A percentile compares a stretch with the other conserved stretches of the same genome.
Conservation (phyloP, 2,329 filamentous ascomycete species). For the Dactylellina cionopaga region DNA sequence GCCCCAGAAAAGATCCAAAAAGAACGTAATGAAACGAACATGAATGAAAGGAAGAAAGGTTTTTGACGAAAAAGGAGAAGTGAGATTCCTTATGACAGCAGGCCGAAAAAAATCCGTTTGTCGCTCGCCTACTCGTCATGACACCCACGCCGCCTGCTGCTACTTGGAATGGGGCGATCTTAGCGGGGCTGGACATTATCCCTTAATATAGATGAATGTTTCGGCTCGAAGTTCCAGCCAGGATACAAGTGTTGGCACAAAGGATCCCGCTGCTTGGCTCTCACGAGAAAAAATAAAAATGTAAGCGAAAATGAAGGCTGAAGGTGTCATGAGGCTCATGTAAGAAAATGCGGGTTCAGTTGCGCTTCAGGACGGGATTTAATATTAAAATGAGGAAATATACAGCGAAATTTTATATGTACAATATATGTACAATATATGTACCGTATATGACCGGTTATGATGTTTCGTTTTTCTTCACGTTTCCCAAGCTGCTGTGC, state of each 20-base stretch:
- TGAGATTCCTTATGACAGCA: background rate
- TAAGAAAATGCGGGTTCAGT: background rate
- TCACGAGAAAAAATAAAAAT: background rate
- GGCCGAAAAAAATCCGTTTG: background rate
- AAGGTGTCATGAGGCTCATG: conserved; percentile 2
- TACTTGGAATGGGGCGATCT: background rate
- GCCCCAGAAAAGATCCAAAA: background rate
- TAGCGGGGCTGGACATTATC: conserved; percentile 27
- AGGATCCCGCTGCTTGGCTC: conserved; percentile 23
- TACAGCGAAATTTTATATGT: background rate
- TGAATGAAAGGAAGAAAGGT: background rate
- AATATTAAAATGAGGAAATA: background rate
- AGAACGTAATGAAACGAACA: background rate
- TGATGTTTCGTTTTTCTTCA: background rate
- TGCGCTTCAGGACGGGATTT: background rate
- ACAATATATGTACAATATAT: background rate
- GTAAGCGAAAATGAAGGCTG: background rate
- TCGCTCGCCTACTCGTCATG: background rate
- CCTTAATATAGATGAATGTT: conserved; percentile 49
- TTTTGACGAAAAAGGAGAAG: background rate
- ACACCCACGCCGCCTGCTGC: conserved; percentile 1
- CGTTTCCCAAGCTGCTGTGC: conserved; percentile 22
- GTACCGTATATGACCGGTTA: background rate
- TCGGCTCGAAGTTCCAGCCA: conserved; percentile 39
- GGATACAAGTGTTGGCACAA: conserved; percentile 24